These are phyloP conservation scores for Camelina laxa DNA, from an alignment of 345 rosid species.

Conservation along the genomic window DNA sequence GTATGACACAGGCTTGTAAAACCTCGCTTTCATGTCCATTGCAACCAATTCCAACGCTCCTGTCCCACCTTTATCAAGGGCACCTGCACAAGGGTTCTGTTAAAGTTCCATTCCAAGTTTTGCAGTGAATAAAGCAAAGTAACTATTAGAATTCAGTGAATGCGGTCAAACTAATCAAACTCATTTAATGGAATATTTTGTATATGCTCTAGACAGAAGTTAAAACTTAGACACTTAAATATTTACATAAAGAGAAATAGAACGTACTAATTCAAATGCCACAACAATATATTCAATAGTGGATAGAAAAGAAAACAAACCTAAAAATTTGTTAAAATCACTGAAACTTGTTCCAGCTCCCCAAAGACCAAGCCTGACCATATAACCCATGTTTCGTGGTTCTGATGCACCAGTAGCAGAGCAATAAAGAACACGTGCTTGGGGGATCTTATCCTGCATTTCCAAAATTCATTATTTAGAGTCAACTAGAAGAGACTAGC, in stretches of 20 bases:
- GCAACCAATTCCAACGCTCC: slow-evolving; percentile 99
- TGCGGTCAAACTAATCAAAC: neutral
- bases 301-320: slow-evolving; percentile 44
- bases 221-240: neutral
- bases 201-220: slow-evolving; percentile 18
- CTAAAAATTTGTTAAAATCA: slow-evolving; percentile 78
- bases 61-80: slow-evolving; percentile 96
- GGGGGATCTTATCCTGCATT: slow-evolving; percentile 90
- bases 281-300: slow-evolving; percentile 17
- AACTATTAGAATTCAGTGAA: slow-evolving; percentile 7
- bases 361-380: slow-evolving; percentile 99
- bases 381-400: slow-evolving; percentile 99
- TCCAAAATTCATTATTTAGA: slow-evolving; percentile 40
- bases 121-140: slow-evolving; percentile 12
- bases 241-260: neutral
- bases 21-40: slow-evolving; percentile 99
- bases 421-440: slow-evolving; percentile 96
- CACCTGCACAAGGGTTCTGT: slow-evolving; percentile 58
- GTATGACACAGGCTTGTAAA: slow-evolving; percentile 34
- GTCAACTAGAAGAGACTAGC: slow-evolving; percentile 34
- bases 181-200: slow-evolving; percentile 20
- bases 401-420: slow-evolving; percentile 99
- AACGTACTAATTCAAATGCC: slow-evolving; percentile 9
- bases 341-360: slow-evolving; percentile 88
- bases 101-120: slow-evolving; percentile 11